These are phyloP conservation scores for Starmerella asiatica DNA, from an alignment of 805 yeast species.

Conservation along the genomic window DNA sequence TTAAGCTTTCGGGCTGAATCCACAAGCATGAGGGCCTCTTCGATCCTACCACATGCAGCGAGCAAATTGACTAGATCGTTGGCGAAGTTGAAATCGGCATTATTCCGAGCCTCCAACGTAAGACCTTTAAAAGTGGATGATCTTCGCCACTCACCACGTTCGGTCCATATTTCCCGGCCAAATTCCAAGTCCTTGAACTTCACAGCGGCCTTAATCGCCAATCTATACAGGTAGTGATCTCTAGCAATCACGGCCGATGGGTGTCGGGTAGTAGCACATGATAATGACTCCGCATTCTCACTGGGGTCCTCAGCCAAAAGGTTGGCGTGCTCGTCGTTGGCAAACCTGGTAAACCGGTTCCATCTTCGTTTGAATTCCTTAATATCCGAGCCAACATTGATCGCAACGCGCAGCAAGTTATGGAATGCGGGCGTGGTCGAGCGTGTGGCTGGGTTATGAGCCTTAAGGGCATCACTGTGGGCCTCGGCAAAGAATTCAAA, in stretches of 20 bases:
- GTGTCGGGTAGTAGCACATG: not conserved
- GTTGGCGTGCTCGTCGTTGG: not conserved
- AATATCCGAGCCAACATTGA: conserved; percentile 27
- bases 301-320: not conserved
- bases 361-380: conserved; percentile 30
- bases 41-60: conserved; percentile 39
- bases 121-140: conserved; percentile 37
- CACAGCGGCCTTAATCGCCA: conserved; percentile 55
- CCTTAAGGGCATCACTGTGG: conserved; percentile 34
- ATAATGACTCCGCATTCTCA: not conserved
- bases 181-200: conserved; percentile 40
- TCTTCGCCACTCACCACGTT: conserved; percentile 61
- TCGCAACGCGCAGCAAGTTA: conserved; percentile 38
- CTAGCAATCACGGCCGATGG: conserved; percentile 21
- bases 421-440: conserved; percentile 10
- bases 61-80: conserved; percentile 50
- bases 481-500: conserved; percentile 42
- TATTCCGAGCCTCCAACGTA: conserved; percentile 29
- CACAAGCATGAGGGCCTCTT: conserved; percentile 60
- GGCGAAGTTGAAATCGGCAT: conserved; percentile 57
- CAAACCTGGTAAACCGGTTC: conserved; percentile 21
- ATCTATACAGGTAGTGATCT: conserved; percentile 40
- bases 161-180: conserved; percentile 60
- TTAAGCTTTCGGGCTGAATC: conserved; percentile 54
- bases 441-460: conserved; percentile 30